These are phyloP conservation scores for Sphenostylis stenocarpa DNA, from an alignment of 306 rosid genomes.

Conservation along the genomic window DNA sequence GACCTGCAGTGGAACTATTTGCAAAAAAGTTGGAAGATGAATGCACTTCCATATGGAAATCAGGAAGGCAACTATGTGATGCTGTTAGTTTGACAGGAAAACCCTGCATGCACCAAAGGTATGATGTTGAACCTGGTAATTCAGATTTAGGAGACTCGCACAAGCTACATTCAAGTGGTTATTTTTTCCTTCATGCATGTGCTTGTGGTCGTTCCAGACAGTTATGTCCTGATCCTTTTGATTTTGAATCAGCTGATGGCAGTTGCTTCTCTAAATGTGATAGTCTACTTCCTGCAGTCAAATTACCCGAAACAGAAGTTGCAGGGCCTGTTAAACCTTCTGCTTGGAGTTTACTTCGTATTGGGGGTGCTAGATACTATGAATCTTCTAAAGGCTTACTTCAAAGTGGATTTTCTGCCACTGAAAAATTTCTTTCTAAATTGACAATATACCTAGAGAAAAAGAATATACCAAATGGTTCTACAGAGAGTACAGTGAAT, in stretches of 20 bases:
- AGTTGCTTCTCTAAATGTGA: constrained; percentile 76
- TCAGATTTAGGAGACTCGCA: constrained; percentile 34
- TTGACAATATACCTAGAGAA: constrained; percentile 65
- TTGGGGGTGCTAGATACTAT: constrained; percentile 84
- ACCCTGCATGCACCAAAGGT: constrained; percentile 90
- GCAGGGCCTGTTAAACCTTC: constrained; percentile 58
- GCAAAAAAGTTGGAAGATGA: constrained; percentile 78
- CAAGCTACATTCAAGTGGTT: constrained; percentile 81
- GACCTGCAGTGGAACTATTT: constrained; percentile 69
- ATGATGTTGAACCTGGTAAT: constrained; percentile 48
- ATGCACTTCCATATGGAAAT: constrained; percentile 81
- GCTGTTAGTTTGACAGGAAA: constrained; percentile 91
- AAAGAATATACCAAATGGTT: constrained; percentile 40
- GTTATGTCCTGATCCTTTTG: constrained; percentile 80
- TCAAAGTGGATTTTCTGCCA: constrained; percentile 81
- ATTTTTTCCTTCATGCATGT: constrained; percentile 84
- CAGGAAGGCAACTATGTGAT: constrained; percentile 90
- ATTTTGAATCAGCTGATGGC: constrained; percentile 76
- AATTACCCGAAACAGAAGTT: constrained; percentile 58
- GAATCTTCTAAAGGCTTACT: constrained; percentile 85
- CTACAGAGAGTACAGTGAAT: constrained; percentile 39
- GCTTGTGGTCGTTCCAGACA: constrained; percentile 87
- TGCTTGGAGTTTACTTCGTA: constrained; percentile 83
- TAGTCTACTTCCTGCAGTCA: constrained; percentile 72
- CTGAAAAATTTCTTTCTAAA: constrained; percentile 71